Percentiles rank a stretch among this genome's conserved stretches.
These are phyloP conservation scores for Penicillium sp. DNA, from an alignment of 2,329 filamentous ascomycete species.

Conservation along the genomic window DNA sequence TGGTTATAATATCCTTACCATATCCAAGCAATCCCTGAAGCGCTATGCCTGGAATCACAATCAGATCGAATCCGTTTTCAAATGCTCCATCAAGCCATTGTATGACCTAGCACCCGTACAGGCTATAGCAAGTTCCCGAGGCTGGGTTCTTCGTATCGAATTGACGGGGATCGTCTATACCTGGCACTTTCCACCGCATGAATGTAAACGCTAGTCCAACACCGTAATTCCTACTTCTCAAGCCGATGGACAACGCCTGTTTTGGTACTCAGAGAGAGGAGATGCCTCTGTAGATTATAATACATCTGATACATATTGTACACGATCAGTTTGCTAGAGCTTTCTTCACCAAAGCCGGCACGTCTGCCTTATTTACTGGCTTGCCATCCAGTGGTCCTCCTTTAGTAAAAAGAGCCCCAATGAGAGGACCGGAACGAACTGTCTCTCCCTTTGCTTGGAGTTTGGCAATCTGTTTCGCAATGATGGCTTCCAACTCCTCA, in stretches of 20 bases:
- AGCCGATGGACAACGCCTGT: not conserved
- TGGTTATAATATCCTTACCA: conserved; percentile 95
- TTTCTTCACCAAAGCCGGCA: conserved; percentile 44
- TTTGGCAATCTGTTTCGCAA: conserved; percentile 36
- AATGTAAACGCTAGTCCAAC: not conserved
- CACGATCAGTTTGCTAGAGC: conserved; percentile 18
- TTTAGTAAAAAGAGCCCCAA: conserved; percentile 44
- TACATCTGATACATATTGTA: conserved; percentile 2
- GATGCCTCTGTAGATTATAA: not conserved
- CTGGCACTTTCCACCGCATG: no score
- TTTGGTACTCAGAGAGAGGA: not conserved
- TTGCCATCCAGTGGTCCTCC: conserved; percentile 47
- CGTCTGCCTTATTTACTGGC: conserved; percentile 43
- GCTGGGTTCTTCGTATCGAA: no score
- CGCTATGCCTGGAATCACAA: conserved; percentile 89
- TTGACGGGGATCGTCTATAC: no score
- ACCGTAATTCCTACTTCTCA: not conserved
- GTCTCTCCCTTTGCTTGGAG: conserved; percentile 39
- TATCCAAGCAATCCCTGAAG: conserved; percentile 57
- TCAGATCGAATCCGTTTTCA: conserved; percentile 48
- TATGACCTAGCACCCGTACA: conserved; percentile 11
- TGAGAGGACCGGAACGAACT: conserved; percentile 37
- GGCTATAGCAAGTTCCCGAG: conserved; percentile 52
- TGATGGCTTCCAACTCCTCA: conserved; percentile 42
- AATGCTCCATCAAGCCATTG: conserved; percentile 49